Percentiles rank a stretch among this genome's conserved stretches.
Evolutionary conservation across 768 basidiomycete species (phyloP).

Genomic region (Trametes sanguinea): DNA sequence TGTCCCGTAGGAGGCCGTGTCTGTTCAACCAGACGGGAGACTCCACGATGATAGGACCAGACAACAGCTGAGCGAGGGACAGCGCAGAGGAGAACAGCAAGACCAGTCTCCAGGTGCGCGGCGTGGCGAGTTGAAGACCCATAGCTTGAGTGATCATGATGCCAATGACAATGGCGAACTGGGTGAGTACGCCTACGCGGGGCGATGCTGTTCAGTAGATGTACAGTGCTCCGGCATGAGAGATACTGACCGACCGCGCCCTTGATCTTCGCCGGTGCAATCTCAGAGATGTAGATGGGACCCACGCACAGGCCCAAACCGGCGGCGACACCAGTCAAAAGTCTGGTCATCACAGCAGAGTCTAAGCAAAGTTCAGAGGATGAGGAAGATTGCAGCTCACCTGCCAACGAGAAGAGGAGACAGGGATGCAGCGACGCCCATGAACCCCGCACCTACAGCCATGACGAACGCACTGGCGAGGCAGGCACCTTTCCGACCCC

Average conservation of each 20-base stretch:
- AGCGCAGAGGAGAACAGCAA: constrained; percentile 60
- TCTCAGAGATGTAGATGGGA: constrained; percentile 84
- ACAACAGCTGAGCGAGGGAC: constrained; percentile 57
- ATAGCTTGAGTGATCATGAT: constrained; percentile 84
- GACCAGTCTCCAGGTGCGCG: constrained; percentile 71
- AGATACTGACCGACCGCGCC: constrained; percentile 64
- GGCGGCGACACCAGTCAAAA: constrained; percentile 68
- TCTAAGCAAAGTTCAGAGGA: not conserved
- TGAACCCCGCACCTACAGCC: constrained; percentile 61
- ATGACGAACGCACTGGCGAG: constrained; percentile 58
- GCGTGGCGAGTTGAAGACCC: constrained; percentile 71
- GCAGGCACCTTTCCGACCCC: constrained; percentile 70
- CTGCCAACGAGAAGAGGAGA: constrained; percentile 63
- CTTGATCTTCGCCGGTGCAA: constrained; percentile 75
- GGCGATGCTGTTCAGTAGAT: not conserved
- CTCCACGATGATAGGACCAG: constrained; percentile 59
- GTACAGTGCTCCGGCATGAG: not conserved
- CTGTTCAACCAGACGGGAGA: constrained; percentile 69
- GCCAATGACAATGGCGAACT: constrained; percentile 80
- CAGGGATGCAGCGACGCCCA: constrained; percentile 62
- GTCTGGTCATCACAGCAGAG: constrained; percentile 38
- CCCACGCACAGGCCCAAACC: constrained; percentile 77
- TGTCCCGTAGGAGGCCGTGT: constrained; percentile 51
- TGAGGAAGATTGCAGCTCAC: constrained; percentile 36
- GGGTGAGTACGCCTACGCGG: constrained; percentile 70